These are phyloP conservation scores for Citrus hindsii DNA, from an alignment of 345 rosid species.

Conservation along the genomic window DNA sequence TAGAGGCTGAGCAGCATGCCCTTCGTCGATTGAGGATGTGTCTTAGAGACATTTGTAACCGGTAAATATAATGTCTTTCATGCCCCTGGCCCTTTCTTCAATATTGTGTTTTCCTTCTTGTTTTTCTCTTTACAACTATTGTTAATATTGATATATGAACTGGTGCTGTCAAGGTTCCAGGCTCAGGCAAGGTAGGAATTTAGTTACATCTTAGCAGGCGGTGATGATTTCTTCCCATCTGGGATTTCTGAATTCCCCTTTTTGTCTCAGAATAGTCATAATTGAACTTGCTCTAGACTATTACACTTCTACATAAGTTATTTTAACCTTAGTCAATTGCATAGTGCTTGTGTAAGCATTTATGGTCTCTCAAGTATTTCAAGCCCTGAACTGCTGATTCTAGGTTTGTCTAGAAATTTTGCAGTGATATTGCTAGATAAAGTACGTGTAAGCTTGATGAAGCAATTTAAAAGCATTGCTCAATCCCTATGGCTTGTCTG, in stretches of 20 bases:
- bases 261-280: neutral
- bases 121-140: neutral
- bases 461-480: neutral
- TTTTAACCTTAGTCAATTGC: neutral
- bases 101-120: neutral
- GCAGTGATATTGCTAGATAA: neutral
- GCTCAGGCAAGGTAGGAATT: neutral
- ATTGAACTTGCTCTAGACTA: neutral
- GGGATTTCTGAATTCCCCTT: too few species aligned
- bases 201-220: too few species aligned
- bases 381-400: neutral
- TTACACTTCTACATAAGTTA: neutral
- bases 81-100: neutral
- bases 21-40: slow-evolving; percentile 97
- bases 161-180: too few species aligned
- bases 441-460: neutral
- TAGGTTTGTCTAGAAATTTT: neutral
- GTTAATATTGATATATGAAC: neutral
- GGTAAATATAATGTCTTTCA: slow-evolving; percentile 39
- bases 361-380: neutral
- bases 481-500: neutral
- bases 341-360: neutral
- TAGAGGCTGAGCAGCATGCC: slow-evolving; percentile 98
- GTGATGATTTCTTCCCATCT: too few species aligned
- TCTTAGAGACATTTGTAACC: slow-evolving; percentile 96